Evolutionary conservation across 768 basidiomycete species (phyloP).

Genomic region (Phanerochaete sordida): DNA sequence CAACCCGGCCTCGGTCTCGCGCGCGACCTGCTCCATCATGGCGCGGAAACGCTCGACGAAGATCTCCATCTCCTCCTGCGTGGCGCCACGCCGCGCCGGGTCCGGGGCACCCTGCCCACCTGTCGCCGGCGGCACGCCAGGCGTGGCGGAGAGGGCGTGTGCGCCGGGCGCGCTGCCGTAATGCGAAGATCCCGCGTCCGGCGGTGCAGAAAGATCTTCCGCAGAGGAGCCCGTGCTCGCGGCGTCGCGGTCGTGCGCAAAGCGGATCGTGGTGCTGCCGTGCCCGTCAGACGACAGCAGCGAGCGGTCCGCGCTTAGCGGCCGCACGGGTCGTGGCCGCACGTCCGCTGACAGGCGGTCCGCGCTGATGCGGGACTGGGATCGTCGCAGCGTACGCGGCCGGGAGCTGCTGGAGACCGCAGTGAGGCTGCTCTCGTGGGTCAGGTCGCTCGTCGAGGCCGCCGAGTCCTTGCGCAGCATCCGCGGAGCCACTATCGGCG

Average conservation of each 20-base stretch:
- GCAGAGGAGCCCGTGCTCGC: not conserved
- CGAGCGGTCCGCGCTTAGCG: conserved; percentile 1
- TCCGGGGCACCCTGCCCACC: not conserved
- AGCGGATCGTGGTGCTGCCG: conserved; percentile 7
- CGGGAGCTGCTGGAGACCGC: conserved; percentile 7
- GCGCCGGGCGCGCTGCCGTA: not conserved
- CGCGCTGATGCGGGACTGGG: conserved; percentile 18
- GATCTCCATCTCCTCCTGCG: conserved; percentile 33
- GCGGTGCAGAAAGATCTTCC: not conserved
- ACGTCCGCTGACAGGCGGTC: conserved; percentile 11
- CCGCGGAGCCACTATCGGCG: conserved; percentile 13
- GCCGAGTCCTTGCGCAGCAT: conserved; percentile 9
- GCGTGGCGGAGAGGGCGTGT: not conserved
- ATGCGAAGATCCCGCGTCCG: not conserved
- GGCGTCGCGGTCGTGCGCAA: conserved; percentile 7
- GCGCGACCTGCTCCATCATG: conserved; percentile 46
- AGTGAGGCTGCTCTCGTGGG: conserved; percentile 7
- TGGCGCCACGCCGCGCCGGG: not conserved
- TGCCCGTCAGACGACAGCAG: not conserved
- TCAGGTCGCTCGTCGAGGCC: conserved; percentile 11
- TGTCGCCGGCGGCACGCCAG: not conserved
- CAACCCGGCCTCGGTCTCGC: conserved; percentile 50
- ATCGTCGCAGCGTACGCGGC: conserved; percentile 17
- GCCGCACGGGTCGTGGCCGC: not conserved
- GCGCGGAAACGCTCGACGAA: conserved; percentile 51